Conservation (phyloP, 345 rosid genomes). For the Alliaria petiolata region DNA sequence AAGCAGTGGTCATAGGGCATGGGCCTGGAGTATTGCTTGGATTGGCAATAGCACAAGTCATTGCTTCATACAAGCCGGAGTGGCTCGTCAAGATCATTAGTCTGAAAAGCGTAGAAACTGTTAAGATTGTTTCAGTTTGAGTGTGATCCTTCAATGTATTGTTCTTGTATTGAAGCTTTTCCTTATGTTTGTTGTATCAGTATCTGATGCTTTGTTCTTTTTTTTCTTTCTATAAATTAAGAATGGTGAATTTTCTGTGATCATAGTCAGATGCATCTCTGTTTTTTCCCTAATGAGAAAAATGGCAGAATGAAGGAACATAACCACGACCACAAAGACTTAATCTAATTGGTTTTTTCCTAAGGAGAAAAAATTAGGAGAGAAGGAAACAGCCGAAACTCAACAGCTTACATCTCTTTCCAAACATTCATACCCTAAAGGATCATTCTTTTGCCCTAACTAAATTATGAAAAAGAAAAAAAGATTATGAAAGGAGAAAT, state of each 20-base stretch:
- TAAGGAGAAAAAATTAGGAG: too few species aligned
- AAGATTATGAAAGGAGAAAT: too few species aligned
- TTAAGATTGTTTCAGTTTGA: not conserved
- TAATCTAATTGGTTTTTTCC: too few species aligned
- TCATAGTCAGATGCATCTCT: not conserved
- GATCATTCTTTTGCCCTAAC: too few species aligned
- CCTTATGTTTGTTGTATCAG: not conserved
- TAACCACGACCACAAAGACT: not conserved
- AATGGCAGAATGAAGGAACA: not conserved
- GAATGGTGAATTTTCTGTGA: not conserved
- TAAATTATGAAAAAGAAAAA: too few species aligned
- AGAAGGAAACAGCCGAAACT: too few species aligned
- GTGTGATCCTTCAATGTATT: not conserved
- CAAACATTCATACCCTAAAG: too few species aligned
- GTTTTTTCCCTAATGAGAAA: not conserved
- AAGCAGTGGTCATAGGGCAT: constrained; percentile 4
- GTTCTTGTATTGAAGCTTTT: not conserved
- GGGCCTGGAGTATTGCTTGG: constrained; percentile 2
- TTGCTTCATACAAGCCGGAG: constrained; percentile 4
- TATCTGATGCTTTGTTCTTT: not conserved
- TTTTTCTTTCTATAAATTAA: not conserved
- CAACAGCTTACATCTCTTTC: too few species aligned
- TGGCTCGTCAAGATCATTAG: constrained; percentile 1
- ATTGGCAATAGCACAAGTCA: constrained; percentile 12
- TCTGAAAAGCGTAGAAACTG: not conserved